phyloP scores from a whole-genome alignment of 106 monocot genomes.

The Apostasia ramifera region DNA sequence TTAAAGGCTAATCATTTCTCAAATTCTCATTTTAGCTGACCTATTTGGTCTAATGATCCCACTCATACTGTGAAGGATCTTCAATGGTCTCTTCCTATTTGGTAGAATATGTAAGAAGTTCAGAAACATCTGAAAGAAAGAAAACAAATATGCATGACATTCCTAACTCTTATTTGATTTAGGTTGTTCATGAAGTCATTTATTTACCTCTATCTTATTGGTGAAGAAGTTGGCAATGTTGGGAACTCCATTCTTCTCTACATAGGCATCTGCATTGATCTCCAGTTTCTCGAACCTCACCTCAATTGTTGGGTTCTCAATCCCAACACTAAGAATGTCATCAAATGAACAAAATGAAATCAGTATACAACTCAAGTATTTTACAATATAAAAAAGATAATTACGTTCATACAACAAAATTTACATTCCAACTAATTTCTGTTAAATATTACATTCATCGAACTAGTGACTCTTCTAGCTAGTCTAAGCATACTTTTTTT shows the following conservation, averaged over 20 bases:
- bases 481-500: too few species aligned
- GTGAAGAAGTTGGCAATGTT: constrained; percentile 40
- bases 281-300: constrained; percentile 60
- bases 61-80: constrained; percentile 39
- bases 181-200: background rate
- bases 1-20: background rate
- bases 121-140: constrained; percentile 18
- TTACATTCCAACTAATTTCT: too few species aligned
- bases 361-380: too few species aligned
- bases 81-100: constrained; percentile 33
- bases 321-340: constrained; percentile 39
- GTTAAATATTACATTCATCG: too few species aligned
- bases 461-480: too few species aligned
- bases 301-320: constrained; percentile 74
- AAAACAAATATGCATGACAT: background rate
- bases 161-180: background rate
- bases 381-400: too few species aligned
- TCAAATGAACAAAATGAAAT: too few species aligned
- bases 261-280: constrained; percentile 50
- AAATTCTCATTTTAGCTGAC: constrained; percentile 2
- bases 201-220: constrained; percentile 43
- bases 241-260: constrained; percentile 40
- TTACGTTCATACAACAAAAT: too few species aligned
- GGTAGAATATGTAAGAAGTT: constrained; percentile 38
- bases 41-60: constrained; percentile 68